Conservation (phyloP, 345 rosid genomes). For the Eucalyptus polyanthemos region DNA sequence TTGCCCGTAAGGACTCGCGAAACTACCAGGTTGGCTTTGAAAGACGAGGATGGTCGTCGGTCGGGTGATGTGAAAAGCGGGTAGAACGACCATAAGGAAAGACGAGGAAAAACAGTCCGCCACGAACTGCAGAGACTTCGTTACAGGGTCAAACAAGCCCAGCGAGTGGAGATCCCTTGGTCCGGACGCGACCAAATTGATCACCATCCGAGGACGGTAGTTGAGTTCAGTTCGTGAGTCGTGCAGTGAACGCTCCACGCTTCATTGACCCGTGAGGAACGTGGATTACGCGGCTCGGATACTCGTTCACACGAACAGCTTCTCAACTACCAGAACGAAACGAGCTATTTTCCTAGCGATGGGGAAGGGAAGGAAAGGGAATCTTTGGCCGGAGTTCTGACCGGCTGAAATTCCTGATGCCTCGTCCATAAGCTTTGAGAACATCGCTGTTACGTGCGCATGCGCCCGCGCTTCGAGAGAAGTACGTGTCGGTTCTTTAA, state of each 20-base stretch:
- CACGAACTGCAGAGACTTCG: background rate
- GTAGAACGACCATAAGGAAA: background rate
- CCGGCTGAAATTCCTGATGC: background rate
- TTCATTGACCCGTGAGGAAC: background rate
- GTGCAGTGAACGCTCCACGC: background rate
- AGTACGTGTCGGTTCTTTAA: background rate
- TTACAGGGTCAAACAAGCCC: background rate
- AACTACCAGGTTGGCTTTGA: background rate
- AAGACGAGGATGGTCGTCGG: background rate
- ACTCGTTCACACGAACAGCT: background rate
- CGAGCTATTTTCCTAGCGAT: background rate
- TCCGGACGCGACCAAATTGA: background rate
- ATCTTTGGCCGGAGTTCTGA: background rate
- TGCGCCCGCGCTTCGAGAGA: background rate
- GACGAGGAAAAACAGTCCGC: background rate
- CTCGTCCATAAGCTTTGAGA: background rate
- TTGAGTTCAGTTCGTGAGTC: background rate
- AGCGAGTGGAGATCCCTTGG: background rate
- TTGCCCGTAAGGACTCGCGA: background rate
- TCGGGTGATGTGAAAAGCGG: background rate
- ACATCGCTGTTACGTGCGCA: background rate
- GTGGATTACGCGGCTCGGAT: background rate
- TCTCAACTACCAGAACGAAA: background rate
- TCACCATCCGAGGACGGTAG: background rate
- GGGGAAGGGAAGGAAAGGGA: background rate